Evolutionary conservation across 139 green algal genomes (phyloP).

Genomic region (Pseudopediastrum boryanum): DNA sequence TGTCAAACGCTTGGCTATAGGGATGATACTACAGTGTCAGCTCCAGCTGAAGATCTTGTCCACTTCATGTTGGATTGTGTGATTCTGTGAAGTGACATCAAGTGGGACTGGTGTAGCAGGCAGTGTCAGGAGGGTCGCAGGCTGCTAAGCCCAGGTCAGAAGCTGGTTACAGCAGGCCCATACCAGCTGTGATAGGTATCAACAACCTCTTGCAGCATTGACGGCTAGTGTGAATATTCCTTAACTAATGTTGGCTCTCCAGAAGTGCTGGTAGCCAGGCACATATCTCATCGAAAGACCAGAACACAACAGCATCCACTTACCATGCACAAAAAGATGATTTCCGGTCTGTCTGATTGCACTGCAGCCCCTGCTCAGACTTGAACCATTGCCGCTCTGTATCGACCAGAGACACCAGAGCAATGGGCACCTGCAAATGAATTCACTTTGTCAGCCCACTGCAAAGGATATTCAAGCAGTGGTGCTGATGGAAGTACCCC

Average conservation of each 20-base stretch:
- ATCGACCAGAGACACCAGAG: conserved; percentile 84
- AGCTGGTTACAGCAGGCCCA: background rate
- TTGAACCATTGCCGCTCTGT: conserved; percentile 90
- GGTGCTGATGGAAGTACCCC: conserved; percentile 3
- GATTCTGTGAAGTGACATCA: too few relatives aligned
- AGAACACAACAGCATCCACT: conserved; percentile 3
- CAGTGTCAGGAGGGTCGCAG: too few relatives aligned
- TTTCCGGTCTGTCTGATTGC: conserved; percentile 64
- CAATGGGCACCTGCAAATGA: conserved; percentile 72
- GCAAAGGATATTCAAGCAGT: conserved; percentile 22
- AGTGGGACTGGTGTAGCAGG: too few relatives aligned
- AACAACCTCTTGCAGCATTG: too few relatives aligned
- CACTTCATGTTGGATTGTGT: too few relatives aligned
- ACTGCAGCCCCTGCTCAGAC: conserved; percentile 59
- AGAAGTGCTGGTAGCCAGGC: background rate
- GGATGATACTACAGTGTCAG: background rate
- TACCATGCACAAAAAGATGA: conserved; percentile 86
- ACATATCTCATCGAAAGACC: background rate
- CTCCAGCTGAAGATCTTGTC: too few relatives aligned
- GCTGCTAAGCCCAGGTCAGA: background rate
- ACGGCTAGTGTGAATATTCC: too few relatives aligned
- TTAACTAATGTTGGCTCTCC: too few relatives aligned
- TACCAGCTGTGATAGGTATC: too few relatives aligned
- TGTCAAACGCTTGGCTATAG: too few relatives aligned
- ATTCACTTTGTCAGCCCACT: background rate